Base-by-base conservation (phyloP, 148 eudicot species). In the Rhododendron vialii region DNA sequence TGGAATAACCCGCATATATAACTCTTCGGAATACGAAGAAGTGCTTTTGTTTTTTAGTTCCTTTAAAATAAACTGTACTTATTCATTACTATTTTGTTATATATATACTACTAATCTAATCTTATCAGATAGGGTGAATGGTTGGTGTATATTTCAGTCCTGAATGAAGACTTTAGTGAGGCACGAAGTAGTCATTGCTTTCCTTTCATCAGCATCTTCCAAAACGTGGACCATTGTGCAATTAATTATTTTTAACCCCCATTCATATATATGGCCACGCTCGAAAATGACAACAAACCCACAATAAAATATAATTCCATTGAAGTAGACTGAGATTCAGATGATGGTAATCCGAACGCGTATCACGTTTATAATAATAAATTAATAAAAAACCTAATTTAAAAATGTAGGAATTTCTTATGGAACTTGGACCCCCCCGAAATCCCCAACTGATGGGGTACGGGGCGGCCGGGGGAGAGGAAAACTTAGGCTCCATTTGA, bases 241-340 rank as follows among this genome's bases (percentile, higher is more conserved):
- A 28, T 50, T 28, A 38, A 80, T 80, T 80, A 50, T 18, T 51
- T 51, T 80, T 50, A 80, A 82, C 28, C 50, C 5, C 30, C 11
- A 45, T 47, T 20, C 83, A 51, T 67, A 26, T 18, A 51, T 67
- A 67, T 18, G 83, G 45, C 45, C 69, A 57, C 47, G 38, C 71
- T 28, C 33, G 83, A 35, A 18, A 81, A 35, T 30, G 41, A 81
- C 83, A 55, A 7, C 35, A 15, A 43, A 36, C 18, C 1, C 8
- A 36, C 12, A 41, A 48, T 47, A 47, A 76, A 18, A 38, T 17
- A 84, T 41, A 51, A 75, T 84, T 53, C 33, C 3, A 80, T 33
- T 76, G 33, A 53, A 55, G 76, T 78, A 85, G 83, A 85, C 86
- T 78, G 47, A 43, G 77, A 61, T 85, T 59, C 83, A 18, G 59